Base-by-base conservation (phyloP, 306 rosid genomes). In the Castanea mollissima region DNA sequence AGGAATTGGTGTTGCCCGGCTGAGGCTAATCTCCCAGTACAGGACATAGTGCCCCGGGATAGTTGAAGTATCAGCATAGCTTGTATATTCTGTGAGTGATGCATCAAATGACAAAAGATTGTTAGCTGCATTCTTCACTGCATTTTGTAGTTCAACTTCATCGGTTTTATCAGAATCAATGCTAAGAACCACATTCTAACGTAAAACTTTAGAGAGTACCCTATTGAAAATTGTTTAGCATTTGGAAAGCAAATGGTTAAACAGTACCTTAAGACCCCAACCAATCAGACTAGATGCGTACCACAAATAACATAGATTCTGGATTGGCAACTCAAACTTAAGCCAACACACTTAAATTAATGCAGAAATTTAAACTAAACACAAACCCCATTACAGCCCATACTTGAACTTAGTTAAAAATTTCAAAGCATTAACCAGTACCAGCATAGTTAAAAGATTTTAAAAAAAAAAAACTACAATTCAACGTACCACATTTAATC, bases 91-190 rank as follows among this genome's bases (percentile, higher is more conserved):
- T 27, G 18, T 62, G 29, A 88, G 77, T 2, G 88, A 29, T 38
- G 81, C 86, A 16, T 79, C 85, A 11, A 75, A 81, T 16, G 82
- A 69, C 10, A 35, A 8, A 10, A 90, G 88, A 76, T 79, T 86
- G 49, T 62, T 81, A 0, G 85, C 77, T 38, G 87, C 94, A 20
- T 54, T 79, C 15, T 80, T 65, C 44, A 90, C 89, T 13, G 91
- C 94, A 12, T 85, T 86, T 62, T 90, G 92, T 13, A 90, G 86
- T 84, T 90, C 92, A 3, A 83, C 88, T 62, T 90, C 90, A 4
- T 90, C 87, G 3, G 92, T 87, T 67, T 90, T 90, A 52, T 90
- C 92, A 0, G 89, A 80, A 62, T 90, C 92, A 20, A 88, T 88
- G 78, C 91, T 87, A 1, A 90, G 74, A 44, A 79, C 85, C 1